A percentile compares a stretch with the other conserved stretches of the same genome.
Conservation (phyloP, 2,329 filamentous ascomycete species). For the Cucurbitaria berberidis region DNA sequence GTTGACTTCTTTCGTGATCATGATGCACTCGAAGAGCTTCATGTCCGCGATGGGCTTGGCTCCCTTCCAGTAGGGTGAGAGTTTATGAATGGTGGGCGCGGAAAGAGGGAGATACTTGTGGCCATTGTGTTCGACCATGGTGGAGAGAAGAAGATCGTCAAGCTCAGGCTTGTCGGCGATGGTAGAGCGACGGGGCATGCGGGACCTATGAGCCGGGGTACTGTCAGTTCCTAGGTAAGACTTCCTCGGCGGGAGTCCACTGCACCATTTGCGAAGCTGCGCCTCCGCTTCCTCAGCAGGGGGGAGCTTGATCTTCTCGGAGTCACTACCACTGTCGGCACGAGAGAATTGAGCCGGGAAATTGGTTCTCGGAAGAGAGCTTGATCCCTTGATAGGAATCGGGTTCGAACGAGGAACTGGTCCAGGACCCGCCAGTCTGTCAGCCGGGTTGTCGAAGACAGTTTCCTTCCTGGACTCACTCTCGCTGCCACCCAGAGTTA, state of each 20-base stretch:
- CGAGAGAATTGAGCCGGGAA: not conserved
- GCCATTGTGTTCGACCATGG: constrained; percentile 9
- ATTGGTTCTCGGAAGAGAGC: not conserved
- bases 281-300: not conserved
- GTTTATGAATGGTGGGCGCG: constrained; percentile 1
- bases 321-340: not conserved
- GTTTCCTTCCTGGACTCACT: not conserved
- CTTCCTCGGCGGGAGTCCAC: constrained; percentile 9
- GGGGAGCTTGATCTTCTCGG: not conserved
- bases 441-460: not conserved
- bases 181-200: constrained; percentile 15
- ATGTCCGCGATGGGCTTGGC: constrained; percentile 17
- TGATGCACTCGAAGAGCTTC: constrained; percentile 17
- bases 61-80: constrained; percentile 18
- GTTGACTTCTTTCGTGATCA: constrained; percentile 22
- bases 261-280: constrained; percentile 9
- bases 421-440: not conserved
- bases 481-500: not conserved
- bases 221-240: constrained; percentile 1
- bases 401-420: not conserved
- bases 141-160: constrained; percentile 10
- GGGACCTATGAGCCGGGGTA: not conserved
- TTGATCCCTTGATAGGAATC: not conserved
- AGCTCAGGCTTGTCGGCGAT: constrained; percentile 21
- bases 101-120: constrained; percentile 19